Percentiles rank a stretch among this genome's conserved stretches.
phyloP scores from a whole-genome alignment of 176 grass and related monocot genomes.

The Oryza meridionalis region DNA sequence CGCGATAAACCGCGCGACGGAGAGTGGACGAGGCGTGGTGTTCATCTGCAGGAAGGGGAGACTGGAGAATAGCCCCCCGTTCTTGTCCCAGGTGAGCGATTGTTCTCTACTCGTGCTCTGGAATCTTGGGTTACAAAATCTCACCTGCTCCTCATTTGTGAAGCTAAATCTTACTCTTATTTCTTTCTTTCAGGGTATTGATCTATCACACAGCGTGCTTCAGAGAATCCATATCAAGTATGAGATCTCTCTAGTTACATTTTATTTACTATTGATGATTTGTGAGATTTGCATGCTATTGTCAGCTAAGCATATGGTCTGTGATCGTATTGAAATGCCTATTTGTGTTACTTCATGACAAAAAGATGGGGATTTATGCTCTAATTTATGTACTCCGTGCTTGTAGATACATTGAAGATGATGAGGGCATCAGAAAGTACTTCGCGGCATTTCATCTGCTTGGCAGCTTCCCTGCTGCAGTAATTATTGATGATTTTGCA shows the following conservation, averaged over 20 bases:
- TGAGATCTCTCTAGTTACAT: conserved; percentile 13
- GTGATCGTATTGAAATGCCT: background rate
- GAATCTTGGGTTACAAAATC: background rate
- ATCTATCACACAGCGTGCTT: conserved; percentile 63
- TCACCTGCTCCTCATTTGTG: conserved; percentile 33
- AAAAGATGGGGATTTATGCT: background rate
- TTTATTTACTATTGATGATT: background rate
- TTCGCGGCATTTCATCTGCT: conserved; percentile 90
- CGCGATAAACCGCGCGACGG: conserved; percentile 65
- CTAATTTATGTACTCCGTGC: conserved; percentile 13
- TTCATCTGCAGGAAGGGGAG: conserved; percentile 85
- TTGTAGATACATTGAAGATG: conserved; percentile 77
- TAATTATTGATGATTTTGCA: conserved; percentile 94
- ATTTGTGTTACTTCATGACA: background rate
- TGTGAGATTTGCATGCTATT: background rate
- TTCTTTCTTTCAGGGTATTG: conserved; percentile 61
- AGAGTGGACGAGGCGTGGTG: conserved; percentile 66
- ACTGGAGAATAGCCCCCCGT: conserved; percentile 77
- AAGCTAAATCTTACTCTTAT: conserved; percentile 9
- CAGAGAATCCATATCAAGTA: conserved; percentile 85
- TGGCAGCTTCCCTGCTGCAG: conserved; percentile 63
- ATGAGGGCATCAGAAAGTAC: conserved; percentile 74
- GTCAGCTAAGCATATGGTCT: background rate
- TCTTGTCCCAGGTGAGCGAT: conserved; percentile 70
- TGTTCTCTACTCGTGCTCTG: background rate